phyloP scores from a whole-genome alignment of 2,329 filamentous ascomycete species.

The Fusarium goolgardi region DNA sequence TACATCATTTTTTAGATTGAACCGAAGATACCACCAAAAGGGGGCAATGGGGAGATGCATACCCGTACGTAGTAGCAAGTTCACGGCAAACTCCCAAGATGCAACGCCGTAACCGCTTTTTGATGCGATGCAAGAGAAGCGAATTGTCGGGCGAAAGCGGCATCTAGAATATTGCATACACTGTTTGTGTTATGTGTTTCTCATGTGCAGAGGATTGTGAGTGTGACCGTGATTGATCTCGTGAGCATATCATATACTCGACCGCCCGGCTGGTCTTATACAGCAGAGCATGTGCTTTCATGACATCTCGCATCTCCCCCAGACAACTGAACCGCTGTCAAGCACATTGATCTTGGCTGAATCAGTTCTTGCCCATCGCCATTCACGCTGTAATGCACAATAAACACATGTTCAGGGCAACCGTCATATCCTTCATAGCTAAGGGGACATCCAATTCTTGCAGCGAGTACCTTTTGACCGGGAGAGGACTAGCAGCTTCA shows the following conservation, averaged over 20 bases:
- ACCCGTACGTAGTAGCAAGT: neutral
- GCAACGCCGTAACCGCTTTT: neutral
- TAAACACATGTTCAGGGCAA: constrained; percentile 32
- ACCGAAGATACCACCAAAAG: constrained; percentile 7
- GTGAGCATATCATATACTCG: constrained; percentile 26
- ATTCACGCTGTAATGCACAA: constrained; percentile 22
- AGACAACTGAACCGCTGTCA: constrained; percentile 30
- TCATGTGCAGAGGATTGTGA: constrained; percentile 23
- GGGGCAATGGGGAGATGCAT: neutral
- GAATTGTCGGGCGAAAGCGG: neutral
- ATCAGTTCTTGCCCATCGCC: constrained; percentile 5
- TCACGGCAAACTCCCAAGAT: neutral
- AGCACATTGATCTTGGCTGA: constrained; percentile 12
- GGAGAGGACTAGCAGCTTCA: constrained; percentile 25
- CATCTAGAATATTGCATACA: neutral
- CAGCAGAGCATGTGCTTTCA: constrained; percentile 28
- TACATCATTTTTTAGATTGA: constrained; percentile 36
- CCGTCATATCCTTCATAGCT: constrained; percentile 24
- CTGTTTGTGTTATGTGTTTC: constrained; percentile 13
- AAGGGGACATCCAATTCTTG: constrained; percentile 11
- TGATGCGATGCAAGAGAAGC: neutral
- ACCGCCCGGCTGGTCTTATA: constrained; percentile 1
- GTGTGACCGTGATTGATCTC: constrained; percentile 39
- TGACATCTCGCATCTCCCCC: constrained; percentile 25
- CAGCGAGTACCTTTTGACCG: constrained; percentile 20